Evolutionary conservation across 2,329 filamentous ascomycete species (phyloP).

Genomic region (Pseudopyricularia cyperi): DNA sequence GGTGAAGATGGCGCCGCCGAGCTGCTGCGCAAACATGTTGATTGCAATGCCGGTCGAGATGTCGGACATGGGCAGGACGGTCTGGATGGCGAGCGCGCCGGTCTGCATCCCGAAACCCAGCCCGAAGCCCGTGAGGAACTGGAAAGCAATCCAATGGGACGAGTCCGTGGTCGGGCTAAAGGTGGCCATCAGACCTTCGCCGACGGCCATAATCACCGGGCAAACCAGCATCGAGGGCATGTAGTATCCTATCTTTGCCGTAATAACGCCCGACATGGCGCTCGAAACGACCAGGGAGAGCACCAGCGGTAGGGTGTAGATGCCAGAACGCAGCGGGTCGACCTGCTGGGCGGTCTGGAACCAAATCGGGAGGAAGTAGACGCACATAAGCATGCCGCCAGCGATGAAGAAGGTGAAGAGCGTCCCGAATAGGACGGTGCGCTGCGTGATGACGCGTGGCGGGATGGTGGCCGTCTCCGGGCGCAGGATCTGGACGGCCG

Average conservation of each 20-base stretch:
- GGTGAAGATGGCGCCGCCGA: slow-evolving; percentile 45
- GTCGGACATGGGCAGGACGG: slow-evolving; percentile 36
- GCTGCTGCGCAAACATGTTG: slow-evolving; percentile 44
- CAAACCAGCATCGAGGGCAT: slow-evolving; percentile 40
- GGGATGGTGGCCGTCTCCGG: slow-evolving; percentile 45
- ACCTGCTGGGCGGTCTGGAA: slow-evolving; percentile 45
- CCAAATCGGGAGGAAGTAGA: slow-evolving; percentile 43
- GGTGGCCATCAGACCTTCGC: slow-evolving; percentile 44
- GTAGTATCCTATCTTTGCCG: slow-evolving; percentile 45
- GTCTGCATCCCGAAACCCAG: slow-evolving; percentile 47
- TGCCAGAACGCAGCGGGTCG: slow-evolving; percentile 38
- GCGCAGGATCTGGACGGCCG: slow-evolving; percentile 35
- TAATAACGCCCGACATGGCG: slow-evolving; percentile 31
- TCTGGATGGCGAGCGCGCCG: slow-evolving; percentile 40
- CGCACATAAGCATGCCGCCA: slow-evolving; percentile 37
- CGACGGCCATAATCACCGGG: slow-evolving; percentile 35
- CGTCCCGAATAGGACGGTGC: slow-evolving; percentile 35
- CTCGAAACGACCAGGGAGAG: slow-evolving; percentile 40
- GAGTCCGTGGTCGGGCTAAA: slow-evolving; percentile 31
- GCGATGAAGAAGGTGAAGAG: slow-evolving; percentile 32
- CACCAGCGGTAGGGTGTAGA: slow-evolving; percentile 44
- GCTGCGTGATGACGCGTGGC: slow-evolving; percentile 36
- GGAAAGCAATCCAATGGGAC: slow-evolving; percentile 45
- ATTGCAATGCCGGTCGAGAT: slow-evolving; percentile 42
- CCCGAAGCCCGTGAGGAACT: slow-evolving; percentile 45